These are phyloP conservation scores for Quercus dentata DNA, from an alignment of 306 rosid genomes.

Conservation along the genomic window DNA sequence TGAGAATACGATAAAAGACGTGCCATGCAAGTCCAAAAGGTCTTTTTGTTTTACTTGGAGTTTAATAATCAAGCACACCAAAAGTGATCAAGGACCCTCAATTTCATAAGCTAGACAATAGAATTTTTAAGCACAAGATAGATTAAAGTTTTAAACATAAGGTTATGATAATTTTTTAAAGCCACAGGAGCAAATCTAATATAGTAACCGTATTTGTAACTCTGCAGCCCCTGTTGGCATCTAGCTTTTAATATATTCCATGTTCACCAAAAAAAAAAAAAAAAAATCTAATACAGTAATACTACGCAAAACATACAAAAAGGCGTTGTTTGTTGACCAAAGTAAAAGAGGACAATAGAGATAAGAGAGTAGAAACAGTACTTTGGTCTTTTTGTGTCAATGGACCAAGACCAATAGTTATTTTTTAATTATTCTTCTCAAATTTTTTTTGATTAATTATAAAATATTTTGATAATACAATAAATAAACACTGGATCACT, in stretches of 20 bases:
- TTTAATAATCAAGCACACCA: not conserved
- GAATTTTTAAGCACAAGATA: not conserved
- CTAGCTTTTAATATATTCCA: too few relatives aligned
- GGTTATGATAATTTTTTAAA: not conserved
- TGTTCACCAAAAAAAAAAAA: too few relatives aligned
- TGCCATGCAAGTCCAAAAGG: slow-evolving; percentile 36
- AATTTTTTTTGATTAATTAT: too few relatives aligned
- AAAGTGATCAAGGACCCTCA: slow-evolving; percentile 30
- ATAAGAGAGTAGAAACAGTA: not conserved
- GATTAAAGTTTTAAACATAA: not conserved
- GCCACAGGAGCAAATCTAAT: not conserved
- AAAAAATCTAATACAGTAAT: not conserved
- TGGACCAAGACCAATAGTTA: not conserved
- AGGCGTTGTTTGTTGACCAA: not conserved
- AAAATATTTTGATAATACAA: too few relatives aligned
- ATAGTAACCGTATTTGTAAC: too few relatives aligned
- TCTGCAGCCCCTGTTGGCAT: too few relatives aligned
- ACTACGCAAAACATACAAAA: not conserved
- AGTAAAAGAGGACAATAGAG: not conserved
- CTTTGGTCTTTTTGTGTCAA: not conserved
- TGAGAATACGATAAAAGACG: not conserved
- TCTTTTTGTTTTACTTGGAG: slow-evolving; percentile 15
- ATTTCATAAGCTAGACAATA: slow-evolving; percentile 20
- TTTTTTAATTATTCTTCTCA: too few relatives aligned
- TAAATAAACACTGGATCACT: too few relatives aligned